Base-by-base conservation (phyloP, 202 grass and related monocot genomes). In the Panicum virgatum region DNA sequence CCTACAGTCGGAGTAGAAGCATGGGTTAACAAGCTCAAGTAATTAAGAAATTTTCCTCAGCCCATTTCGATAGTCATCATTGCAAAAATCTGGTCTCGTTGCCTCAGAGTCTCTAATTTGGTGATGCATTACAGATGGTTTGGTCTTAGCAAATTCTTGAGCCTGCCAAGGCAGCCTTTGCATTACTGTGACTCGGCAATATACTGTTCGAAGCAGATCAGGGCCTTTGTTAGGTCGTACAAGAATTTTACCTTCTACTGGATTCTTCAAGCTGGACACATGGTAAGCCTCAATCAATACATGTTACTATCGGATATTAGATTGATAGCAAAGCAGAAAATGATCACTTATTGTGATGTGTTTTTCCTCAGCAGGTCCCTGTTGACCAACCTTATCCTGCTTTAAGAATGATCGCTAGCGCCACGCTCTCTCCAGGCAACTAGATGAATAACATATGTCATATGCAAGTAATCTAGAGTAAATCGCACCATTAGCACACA, bases 221-320 rank as follows among this genome's bases (percentile, higher is more conserved):
- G 69, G 46, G 84, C 76, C 2, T 92, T 84, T n/a, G 61, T 86
- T 42, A 70, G 81, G 11, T 87, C 87, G 8, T 87, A 86, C 27
- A n/a, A 65, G 40, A 89, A 92, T 43, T 44, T 92, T 12, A 65
- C 79, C 11, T 89, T 92, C 64, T 92, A 92, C 59, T 92, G 87
- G 90, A 79, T 89, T 2, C 44, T 92, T 32, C 68, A 72, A 73
- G 90, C 87, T 30, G 90, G 90, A 7, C 90, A 92, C 39, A 89
- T 92, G 86, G 90, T 92, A 84, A 89, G 83, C 76, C 1, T 20
- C 1, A 32, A 27, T 69, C 27, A 25, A 45, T 44, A 25, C 3
- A 25, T 42, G n/a, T n/a, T n/a, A n/a, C n/a, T n/a, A n/a, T n/a
- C n/a, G n/a, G n/a, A n/a, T n/a, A n/a, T n/a, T n/a, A n/a, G n/a